Evolutionary conservation across 805 yeast species (phyloP), one percentile per base, ranked within the genome.

Genomic region (Starmera dryadoides): DNA sequence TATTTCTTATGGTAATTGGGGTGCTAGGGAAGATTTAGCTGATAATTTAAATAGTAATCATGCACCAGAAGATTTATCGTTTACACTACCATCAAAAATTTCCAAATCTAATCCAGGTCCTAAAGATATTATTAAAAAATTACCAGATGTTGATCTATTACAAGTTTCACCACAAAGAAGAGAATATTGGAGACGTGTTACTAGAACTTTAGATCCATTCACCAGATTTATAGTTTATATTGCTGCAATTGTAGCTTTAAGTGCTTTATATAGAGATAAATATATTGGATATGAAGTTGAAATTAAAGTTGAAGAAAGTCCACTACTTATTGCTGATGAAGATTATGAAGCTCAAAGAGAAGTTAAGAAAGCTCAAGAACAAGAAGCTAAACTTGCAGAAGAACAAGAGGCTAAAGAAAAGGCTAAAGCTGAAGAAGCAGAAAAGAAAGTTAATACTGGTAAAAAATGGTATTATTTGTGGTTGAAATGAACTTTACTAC

Each of bases 1-100:
- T 60, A 68, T 80, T 23, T 69, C 80, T 0, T 84, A 78, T 57
- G 89, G 89, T 2, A 66, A 80, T 35, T 75, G 83, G 70, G 93
- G 88, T 0, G 80, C 77, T 2, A 66, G 94, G 44, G 78, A 73
- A 35, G 73, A 73, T 17, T 71, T 81, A 40, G 59, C 59, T 15
- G 59, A 61, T 36, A 66, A 66, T 45, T 66, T 75, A 64, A 45
- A 49, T 21, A 57, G 52, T 4, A 55, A 68, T 9, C 56, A 50
- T 8, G 55, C 66, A 7, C 88, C 86, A 1, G 70, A 68, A 35
- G 87, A 81, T 55, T 61, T 81, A 40, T 83, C 86, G 2, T 80
- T 79, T 52, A 53, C 56, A 20, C 36, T 63, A 3, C 76, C 80
- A 1, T 49, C 62, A 3, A 50, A 60, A 3, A 47, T 62, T 19